Conservation (phyloP, 306 rosid species). For the barrel medic (Medicago truncatula) region MtrunA17r5.0-ANR NC_053043.1:19662001-19662500, state of each 20-base stretch:
- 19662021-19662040: too few relatives aligned
- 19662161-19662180: not conserved
- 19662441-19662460: slow-evolving; percentile 53
- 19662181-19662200: not conserved
- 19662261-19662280: slow-evolving; percentile 30
- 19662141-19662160: not conserved
- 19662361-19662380: slow-evolving; percentile 42
- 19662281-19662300: slow-evolving; percentile 28
- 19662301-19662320: not conserved
- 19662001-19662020: too few relatives aligned
- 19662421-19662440: slow-evolving; percentile 39
- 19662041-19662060: too few relatives aligned
- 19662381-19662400: slow-evolving; percentile 36
- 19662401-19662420: slow-evolving; percentile 43
- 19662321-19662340: slow-evolving; percentile 51
- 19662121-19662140: not conserved
- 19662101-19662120: not conserved
- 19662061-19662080: too few relatives aligned
- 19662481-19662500: slow-evolving; percentile 76
- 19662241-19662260: slow-evolving; percentile 19
- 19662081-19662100: too few relatives aligned
- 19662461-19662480: slow-evolving; percentile 64
- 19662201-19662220: not conserved
- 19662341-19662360: slow-evolving; percentile 48
- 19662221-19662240: slow-evolving; percentile 13